Base-by-base conservation (phyloP, 768 basidiomycete species). In the Phaeotremella skinneri region DNA sequence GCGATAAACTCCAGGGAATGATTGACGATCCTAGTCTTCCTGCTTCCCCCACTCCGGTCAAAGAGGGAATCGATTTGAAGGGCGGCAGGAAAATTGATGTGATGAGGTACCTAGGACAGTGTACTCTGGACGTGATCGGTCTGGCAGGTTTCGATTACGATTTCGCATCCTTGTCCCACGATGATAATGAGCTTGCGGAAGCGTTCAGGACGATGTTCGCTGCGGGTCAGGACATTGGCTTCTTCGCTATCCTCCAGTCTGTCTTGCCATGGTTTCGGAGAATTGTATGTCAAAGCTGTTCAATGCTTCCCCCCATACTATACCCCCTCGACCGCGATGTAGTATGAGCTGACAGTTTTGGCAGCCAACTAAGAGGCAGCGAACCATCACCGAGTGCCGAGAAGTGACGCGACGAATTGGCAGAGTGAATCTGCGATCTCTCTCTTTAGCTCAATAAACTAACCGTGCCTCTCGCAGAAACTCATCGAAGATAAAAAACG, bases 121-220 rank as follows among this genome's bases (percentile, higher is more conserved):
- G 83, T 49, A 89, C 88, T 2, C 79, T 90, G 7, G 89, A 90
- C 62, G 83, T 88, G 55, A 89, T 91, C 51, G 88, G 88, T 7
- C 79, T 87, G 34, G 85, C 91, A 41, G 67, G 89, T 64, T 94
- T 93, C 70, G 79, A 75, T 66, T 82, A 93, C 68, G 81, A 86
- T 56, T 91, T 96, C 79, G 85, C 88, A 61, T 85, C 91, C 1
- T 86, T 94, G 32, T 82, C 87, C 47, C 82, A 89, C 45, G 86
- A 89, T 69, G 81, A 86, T 1, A 88, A 85, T 68, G 88, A 91
- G 55, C 89, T 92, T 85, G 91, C 91, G 58, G 86, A 82, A 56
- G 81, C 85, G 3, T 85, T 84, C 17, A 76, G 66, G 11, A 58
- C 63, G 16, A 71, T 74, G 68, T 70, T 74, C 23, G 17, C 54